Conservation (phyloP, 805 yeast species). For the Debaryomyces hansenii region DNA sequence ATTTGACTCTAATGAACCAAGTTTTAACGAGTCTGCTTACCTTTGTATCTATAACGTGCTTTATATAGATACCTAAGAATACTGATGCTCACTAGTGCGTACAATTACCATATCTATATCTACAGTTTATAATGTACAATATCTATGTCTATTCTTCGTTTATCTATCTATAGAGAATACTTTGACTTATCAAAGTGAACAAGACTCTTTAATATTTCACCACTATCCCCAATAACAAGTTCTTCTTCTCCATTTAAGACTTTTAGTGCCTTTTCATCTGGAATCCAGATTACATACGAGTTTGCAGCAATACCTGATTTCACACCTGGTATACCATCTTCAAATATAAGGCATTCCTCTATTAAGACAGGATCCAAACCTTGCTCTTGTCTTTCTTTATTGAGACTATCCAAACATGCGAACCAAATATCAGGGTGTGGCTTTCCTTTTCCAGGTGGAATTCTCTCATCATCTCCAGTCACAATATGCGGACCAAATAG, state of each 20-base stretch:
- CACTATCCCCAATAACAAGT: constrained; percentile 53
- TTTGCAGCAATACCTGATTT: constrained; percentile 80
- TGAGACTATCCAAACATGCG: constrained; percentile 70
- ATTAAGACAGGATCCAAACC: constrained; percentile 55
- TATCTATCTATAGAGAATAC: constrained; percentile 13
- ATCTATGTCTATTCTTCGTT: not conserved
- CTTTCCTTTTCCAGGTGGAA: constrained; percentile 85
- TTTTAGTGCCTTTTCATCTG: constrained; percentile 70
- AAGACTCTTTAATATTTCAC: constrained; percentile 55
- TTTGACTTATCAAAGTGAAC: constrained; percentile 46
- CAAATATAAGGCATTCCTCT: constrained; percentile 85
- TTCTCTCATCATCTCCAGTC: constrained; percentile 85
- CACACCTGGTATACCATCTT: constrained; percentile 95
- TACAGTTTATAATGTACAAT: not conserved
- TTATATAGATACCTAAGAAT: not conserved
- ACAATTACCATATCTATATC: not conserved
- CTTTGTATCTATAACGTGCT: too few species aligned
- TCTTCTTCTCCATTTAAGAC: constrained; percentile 53
- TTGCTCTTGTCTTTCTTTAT: constrained; percentile 46
- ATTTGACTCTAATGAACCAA: not conserved
- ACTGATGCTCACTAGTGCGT: not conserved
- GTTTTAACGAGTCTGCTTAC: not conserved
- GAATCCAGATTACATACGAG: constrained; percentile 90
- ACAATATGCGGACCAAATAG: constrained; percentile 66
- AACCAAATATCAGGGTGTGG: constrained; percentile 95